phyloP scores from a whole-genome alignment of 768 basidiomycete species.

The Trametes coccinea region DNA sequence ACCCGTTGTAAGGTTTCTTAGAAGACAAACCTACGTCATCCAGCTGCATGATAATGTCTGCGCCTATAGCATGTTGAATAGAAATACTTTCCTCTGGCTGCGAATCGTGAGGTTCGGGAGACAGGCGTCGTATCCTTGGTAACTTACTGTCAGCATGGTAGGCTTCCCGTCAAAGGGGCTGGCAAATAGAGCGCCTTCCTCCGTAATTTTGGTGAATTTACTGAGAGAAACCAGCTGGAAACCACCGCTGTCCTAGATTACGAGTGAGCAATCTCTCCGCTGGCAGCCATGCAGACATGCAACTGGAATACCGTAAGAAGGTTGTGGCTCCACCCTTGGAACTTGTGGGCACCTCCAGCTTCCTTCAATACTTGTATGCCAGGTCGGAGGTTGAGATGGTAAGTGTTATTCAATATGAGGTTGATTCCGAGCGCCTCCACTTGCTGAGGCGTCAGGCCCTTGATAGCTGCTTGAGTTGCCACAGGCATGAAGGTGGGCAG shows the following conservation, averaged over 20 bases:
- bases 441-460: slow-evolving; percentile 85
- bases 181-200: slow-evolving; percentile 83
- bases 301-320: slow-evolving; percentile 33
- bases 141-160: slow-evolving; percentile 80
- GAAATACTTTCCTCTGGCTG: slow-evolving; percentile 91
- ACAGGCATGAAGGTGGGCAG: slow-evolving; percentile 94
- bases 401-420: slow-evolving; percentile 87
- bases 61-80: slow-evolving; percentile 88
- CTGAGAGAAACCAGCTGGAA: slow-evolving; percentile 85
- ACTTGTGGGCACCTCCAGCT: slow-evolving; percentile 84
- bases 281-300: slow-evolving; percentile 54
- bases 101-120: neutral
- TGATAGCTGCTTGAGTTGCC: slow-evolving; percentile 89
- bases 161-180: slow-evolving; percentile 87
- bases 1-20: neutral
- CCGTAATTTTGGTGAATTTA: slow-evolving; percentile 84
- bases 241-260: slow-evolving; percentile 77
- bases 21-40: slow-evolving; percentile 78
- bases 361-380: slow-evolving; percentile 71
- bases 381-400: slow-evolving; percentile 86
- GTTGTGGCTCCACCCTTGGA: slow-evolving; percentile 87
- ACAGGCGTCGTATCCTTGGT: neutral
- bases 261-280: neutral
- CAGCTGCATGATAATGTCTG: slow-evolving; percentile 94
- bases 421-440: slow-evolving; percentile 80